Evolutionary conservation across 148 eudicot genomes (phyloP), one percentile per base, ranked within the genome.

Genomic region (Rhododendron griersonianum): DNA sequence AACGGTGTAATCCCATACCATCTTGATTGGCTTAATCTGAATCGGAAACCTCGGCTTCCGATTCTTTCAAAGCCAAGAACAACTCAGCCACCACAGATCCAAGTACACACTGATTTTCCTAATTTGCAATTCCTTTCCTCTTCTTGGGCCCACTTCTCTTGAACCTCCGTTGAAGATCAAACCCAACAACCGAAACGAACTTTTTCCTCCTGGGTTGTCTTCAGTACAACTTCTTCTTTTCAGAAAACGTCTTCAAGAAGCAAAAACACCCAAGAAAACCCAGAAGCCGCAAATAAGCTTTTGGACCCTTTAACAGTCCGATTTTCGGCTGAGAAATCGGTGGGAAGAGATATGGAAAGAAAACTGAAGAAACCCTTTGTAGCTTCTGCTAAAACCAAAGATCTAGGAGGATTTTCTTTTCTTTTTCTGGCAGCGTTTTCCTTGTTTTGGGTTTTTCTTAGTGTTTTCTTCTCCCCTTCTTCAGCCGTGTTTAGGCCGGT

Each of bases 21-120:
- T 93, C 55, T 65, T 63, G 88, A 73, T n/a, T 13, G 45, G 57
- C 89, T 88, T 85, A 57, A 86, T 87, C 87, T 85, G 87, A 91
- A 93, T 91, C 95, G 83, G 90, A 89, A 86, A 81, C 82, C 87
- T 86, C 81, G 80, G 65, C 85, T 69, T 61, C 41, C 47, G 47
- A n/a, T 51, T 75, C 78, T 53, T 81, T 80, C 81, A 73, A 84
- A 48, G 2, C 13, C 44, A 16, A 63, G 48, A 44, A 25, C 78
- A 44, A 35, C 61, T 67, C 80, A 83, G 57, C 45, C 33, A 47
- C 28, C 78, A 59, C 80, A 25, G 78, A 83, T 83, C 84, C 47
- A n/a, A 83, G 25, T 65, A 44, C 75, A 14, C 30, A 57, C 84
- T 81, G 88, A 86, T 86, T 87, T 84, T 86, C 83, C 83, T 7